A percentile compares a stretch with the other conserved stretches of the same genome.
Conservation (phyloP, 768 basidiomycete genomes). For the Leucocoprinus birnbaumii region DNA sequence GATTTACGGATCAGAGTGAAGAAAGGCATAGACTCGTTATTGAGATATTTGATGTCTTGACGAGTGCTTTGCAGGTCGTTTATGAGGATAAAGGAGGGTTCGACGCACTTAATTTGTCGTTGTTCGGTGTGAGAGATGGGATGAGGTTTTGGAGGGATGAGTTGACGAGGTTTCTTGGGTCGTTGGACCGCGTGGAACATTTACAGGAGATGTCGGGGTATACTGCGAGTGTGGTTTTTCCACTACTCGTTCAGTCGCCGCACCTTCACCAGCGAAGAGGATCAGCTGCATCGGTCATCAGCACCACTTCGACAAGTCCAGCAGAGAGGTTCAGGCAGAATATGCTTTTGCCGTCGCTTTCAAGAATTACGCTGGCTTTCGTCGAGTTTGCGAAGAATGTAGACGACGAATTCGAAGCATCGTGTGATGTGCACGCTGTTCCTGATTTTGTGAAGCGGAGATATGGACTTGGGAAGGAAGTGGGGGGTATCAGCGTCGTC, state of each 20-base stretch:
- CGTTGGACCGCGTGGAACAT: constrained; percentile 8
- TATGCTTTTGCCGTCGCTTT: constrained; percentile 6
- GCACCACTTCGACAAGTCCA: background rate
- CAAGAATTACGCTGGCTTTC: constrained; percentile 4
- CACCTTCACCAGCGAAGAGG: background rate
- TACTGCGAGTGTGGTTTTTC: constrained; percentile 8
- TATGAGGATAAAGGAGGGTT: constrained; percentile 10
- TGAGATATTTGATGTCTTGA: constrained; percentile 6
- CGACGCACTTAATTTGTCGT: constrained; percentile 5
- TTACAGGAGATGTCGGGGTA: constrained; percentile 9
- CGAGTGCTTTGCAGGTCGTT: constrained; percentile 3
- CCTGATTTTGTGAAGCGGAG: constrained; percentile 5
- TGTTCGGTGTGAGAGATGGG: constrained; percentile 3
- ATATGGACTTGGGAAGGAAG: constrained; percentile 1
- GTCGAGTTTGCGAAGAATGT: constrained; percentile 9
- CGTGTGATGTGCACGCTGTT: constrained; percentile 2
- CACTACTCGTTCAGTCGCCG: constrained; percentile 8
- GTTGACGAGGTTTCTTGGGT: background rate
- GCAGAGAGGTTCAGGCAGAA: constrained; percentile 6
- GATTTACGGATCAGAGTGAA: background rate
- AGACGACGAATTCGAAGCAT: constrained; percentile 11
- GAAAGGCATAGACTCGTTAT: constrained; percentile 5
- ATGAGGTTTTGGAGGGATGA: background rate
- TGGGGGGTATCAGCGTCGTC: constrained; percentile 5
- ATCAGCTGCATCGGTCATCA: background rate